These are phyloP conservation scores for Mycena vulgaris DNA, from an alignment of 768 basidiomycete genomes.

Conservation along the genomic window DNA sequence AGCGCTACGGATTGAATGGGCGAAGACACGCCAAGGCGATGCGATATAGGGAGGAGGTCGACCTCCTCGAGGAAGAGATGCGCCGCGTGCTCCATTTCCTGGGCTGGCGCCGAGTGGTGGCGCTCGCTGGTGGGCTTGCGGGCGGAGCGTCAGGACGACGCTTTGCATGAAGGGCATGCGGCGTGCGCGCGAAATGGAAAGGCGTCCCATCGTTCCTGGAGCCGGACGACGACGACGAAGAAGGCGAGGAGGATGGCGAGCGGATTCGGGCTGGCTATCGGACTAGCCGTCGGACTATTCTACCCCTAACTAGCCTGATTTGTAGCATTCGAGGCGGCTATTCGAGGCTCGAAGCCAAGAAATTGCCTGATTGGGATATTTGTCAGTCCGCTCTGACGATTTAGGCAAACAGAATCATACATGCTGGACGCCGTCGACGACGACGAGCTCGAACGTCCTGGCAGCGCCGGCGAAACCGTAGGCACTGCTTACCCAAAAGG, in stretches of 20 bases:
- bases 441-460: neutral
- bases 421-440: neutral
- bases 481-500: neutral
- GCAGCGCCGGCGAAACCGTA: neutral
- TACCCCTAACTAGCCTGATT: no score
- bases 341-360: neutral
- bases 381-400: neutral
- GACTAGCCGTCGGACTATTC: no score
- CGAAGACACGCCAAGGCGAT: conserved; percentile 18
- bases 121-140: neutral
- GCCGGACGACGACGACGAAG: no score
- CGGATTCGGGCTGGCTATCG: no score
- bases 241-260: no score
- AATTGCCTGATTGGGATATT: neutral
- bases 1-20: conserved; percentile 27
- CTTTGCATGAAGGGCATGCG: conserved; percentile 1
- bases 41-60: conserved; percentile 25
- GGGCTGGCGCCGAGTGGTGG: conserved; percentile 20
- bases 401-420: neutral
- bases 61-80: conserved; percentile 32
- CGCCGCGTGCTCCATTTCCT: conserved; percentile 17
- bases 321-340: no score
- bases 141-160: neutral
- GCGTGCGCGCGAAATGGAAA: conserved; percentile 5
- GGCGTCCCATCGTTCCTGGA: no score